phyloP scores from a whole-genome alignment of 371 early-diverging fungal species.

The Entomophthora muscae region DNA sequence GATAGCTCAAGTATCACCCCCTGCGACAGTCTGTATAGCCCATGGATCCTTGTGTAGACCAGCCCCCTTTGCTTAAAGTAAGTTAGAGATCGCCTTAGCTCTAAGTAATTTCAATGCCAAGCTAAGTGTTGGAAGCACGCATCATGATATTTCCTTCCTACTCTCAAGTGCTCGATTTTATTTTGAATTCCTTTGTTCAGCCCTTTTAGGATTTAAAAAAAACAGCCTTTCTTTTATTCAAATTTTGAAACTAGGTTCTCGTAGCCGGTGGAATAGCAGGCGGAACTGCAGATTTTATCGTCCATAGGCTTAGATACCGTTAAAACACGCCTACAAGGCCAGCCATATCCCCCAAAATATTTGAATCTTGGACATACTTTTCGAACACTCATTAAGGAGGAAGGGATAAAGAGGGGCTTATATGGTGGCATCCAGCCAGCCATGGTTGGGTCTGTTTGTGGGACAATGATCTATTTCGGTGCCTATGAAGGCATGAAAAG shows the following conservation, averaged over 20 bases:
- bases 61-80: no score
- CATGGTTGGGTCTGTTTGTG: conserved; percentile 52
- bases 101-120: no score
- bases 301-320: conserved; percentile 69
- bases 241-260: conserved; percentile 23
- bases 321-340: conserved; percentile 56
- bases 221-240: no score
- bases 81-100: no score
- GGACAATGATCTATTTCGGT: conserved; percentile 53
- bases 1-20: no score
- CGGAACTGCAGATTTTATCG: conserved; percentile 43
- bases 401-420: conserved; percentile 47
- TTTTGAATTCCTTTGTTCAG: no score
- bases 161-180: no score
- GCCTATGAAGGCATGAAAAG: conserved; percentile 49
- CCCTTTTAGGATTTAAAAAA: no score
- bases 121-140: no score
- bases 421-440: conserved; percentile 58
- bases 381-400: conserved; percentile 37
- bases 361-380: conserved; percentile 45
- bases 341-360: conserved; percentile 37
- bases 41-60: no score
- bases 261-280: conserved; percentile 55
- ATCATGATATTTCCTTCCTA: no score
- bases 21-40: no score